A percentile compares a stretch with the other conserved stretches of the same genome.
These are phyloP conservation scores for Cinchona pubescens DNA, from an alignment of 257 asterid genomes.

Conservation along the genomic window DNA sequence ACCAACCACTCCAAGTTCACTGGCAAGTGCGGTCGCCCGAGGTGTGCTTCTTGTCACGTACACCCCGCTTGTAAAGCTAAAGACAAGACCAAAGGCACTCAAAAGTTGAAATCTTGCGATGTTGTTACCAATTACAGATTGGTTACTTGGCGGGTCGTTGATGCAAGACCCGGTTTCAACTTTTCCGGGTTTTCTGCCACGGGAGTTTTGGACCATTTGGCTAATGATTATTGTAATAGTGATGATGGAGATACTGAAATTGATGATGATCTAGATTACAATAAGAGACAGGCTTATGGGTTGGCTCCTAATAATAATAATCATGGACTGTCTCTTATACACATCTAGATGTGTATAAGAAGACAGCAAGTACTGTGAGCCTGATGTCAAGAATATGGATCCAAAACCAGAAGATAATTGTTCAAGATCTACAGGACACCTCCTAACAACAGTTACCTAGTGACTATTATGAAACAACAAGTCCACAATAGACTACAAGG, in stretches of 20 bases:
- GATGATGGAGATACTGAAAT: constrained; percentile 14
- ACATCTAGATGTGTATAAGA: no score
- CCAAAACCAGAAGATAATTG: no score
- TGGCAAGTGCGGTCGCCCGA: constrained; percentile 60
- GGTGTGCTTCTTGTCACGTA: constrained; percentile 50
- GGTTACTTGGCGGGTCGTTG: constrained; percentile 59
- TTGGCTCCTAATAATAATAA: no score
- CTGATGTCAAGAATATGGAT: no score
- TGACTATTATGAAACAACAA: no score
- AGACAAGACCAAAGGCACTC: constrained; percentile 64
- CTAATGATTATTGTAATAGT: constrained; percentile 6
- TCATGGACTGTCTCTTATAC: no score
- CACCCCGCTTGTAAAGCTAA: constrained; percentile 55
- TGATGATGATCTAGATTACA: neutral
- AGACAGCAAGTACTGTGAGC: no score
- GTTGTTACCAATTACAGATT: constrained; percentile 27
- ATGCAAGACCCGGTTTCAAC: constrained; percentile 37
- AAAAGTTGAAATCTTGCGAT: constrained; percentile 37
- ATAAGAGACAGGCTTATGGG: neutral
- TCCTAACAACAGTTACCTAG: no score
- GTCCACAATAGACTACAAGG: no score
- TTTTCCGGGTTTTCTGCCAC: constrained; percentile 58
- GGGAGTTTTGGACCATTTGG: constrained; percentile 57
- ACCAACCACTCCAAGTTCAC: constrained; percentile 89
- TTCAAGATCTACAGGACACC: no score